Base-by-base conservation (phyloP, 1,139 yeast genomes). In the Scheffersomyces titani region DNA sequence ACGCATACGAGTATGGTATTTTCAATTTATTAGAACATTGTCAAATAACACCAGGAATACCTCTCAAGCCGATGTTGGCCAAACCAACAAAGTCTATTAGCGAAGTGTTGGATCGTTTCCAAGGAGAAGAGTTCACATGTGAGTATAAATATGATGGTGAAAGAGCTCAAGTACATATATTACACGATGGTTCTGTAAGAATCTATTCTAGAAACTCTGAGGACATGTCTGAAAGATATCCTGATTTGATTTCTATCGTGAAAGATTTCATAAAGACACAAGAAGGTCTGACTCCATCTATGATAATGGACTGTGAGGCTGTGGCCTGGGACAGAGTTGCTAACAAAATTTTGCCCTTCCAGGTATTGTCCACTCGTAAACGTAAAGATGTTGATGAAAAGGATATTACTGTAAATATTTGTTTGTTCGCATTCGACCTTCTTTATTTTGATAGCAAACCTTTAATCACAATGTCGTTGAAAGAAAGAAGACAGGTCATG, bases 121-220 rank as follows among this genome's bases (percentile, higher is more conserved):
- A 89, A 62, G 93, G 89, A 44, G 89, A 88, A 63, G 85, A 85
- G 58, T 94, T 94, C 68, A 92, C 98, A 0, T 93, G 98, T 70
- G 99, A 94, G 70, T 94, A 93, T 75, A 94, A 94, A 69, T 94
- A 94, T 68, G 99, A 94, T 70, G 99, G 99, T 51, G 99, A 96
- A 73, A 84, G 99, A 65, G 98, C 98, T 0, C 99, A 94, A 69
- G 89, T 94, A 7, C 99, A 94, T 71, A 73, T 89, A 46, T 71
- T 90, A 19, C 74, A 78, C 0, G 84, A 84, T 64, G 97, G 97
- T 0, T 68, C 78, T 11, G 87, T 92, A 63, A 80, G 85, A 54
- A 89, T 94, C 9, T 94, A 92, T 70, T 92, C 98, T 1, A 84
- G 99, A 73, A 94, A 94, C 71, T 91, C 97, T 53, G 99, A 94